phyloP scores from a whole-genome alignment of 2,329 filamentous ascomycete species.

The Hypoxylon sp. region DNA sequence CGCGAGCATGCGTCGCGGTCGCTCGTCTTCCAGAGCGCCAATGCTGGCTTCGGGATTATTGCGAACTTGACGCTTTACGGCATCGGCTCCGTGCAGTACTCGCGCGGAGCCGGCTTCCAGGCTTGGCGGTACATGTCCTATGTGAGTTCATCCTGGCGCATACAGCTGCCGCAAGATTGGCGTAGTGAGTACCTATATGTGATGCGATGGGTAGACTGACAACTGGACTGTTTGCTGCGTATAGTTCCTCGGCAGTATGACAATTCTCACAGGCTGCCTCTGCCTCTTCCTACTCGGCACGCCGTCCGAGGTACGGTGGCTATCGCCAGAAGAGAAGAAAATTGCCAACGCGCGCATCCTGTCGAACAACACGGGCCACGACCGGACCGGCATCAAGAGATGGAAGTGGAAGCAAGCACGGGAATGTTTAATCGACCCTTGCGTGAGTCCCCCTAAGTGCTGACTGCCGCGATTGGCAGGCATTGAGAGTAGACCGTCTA shows the following conservation, averaged over 20 bases:
- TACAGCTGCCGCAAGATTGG: not conserved
- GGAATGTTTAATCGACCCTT: conserved; percentile 57
- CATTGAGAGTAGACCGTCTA: not conserved
- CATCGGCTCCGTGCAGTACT: conserved; percentile 54
- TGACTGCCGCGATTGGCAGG: not conserved
- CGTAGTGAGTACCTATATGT: not conserved
- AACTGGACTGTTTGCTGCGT: not conserved
- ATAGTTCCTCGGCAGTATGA: conserved; percentile 56
- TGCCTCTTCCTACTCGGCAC: conserved; percentile 57
- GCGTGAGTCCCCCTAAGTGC: conserved; percentile 39
- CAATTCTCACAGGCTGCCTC: conserved; percentile 53
- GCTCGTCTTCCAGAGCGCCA: conserved; percentile 57
- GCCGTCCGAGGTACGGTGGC: conserved; percentile 58
- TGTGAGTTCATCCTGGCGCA: conserved; percentile 40
- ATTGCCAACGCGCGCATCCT: conserved; percentile 58
- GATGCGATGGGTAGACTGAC: conserved; percentile 2
- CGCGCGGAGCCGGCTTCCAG: conserved; percentile 51
- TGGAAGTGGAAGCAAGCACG: conserved; percentile 58
- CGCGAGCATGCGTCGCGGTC: conserved; percentile 57
- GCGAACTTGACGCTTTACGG: conserved; percentile 57
- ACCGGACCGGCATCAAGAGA: conserved; percentile 56
- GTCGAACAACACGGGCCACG: conserved; percentile 57
- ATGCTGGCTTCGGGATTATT: conserved; percentile 58
- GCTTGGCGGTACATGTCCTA: conserved; percentile 60
- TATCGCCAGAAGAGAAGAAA: conserved; percentile 55